phyloP scores from a whole-genome alignment of 2,329 filamentous ascomycete species.

The Alternaria solani region DNA sequence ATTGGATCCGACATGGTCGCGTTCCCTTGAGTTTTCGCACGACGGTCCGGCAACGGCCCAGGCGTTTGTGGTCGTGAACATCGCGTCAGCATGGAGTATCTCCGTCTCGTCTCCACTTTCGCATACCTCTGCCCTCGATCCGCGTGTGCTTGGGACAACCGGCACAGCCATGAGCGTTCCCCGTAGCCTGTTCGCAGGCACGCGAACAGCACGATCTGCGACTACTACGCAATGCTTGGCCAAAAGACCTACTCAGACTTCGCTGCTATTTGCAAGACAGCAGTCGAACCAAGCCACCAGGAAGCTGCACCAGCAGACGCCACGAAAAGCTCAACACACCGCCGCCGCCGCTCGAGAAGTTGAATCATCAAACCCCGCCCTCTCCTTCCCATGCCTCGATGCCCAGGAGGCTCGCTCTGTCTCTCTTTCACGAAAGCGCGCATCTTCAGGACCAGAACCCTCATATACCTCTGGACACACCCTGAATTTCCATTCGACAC shows the following conservation, averaged over 20 bases:
- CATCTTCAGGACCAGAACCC: slow-evolving; percentile 81
- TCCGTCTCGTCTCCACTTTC: slow-evolving; percentile 13
- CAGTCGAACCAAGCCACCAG: slow-evolving; percentile 35
- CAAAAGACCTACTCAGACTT: slow-evolving; percentile 14
- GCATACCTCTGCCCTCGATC: slow-evolving; percentile 10
- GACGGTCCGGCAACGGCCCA: slow-evolving; percentile 6
- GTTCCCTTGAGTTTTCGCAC: slow-evolving; percentile 19
- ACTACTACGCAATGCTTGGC: slow-evolving; percentile 13
- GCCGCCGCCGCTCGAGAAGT: slow-evolving; percentile 26
- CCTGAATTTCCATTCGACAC: slow-evolving; percentile 74
- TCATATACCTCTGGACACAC: slow-evolving; percentile 93
- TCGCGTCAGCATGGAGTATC: slow-evolving; percentile 28
- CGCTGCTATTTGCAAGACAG: slow-evolving; percentile 23
- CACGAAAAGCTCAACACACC: slow-evolving; percentile 33
- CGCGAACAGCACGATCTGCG: slow-evolving; percentile 28
- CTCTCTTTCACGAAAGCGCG: slow-evolving; percentile 74
- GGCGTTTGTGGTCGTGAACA: slow-evolving; percentile 24
- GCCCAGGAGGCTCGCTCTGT: slow-evolving; percentile 63
- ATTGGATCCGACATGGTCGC: slow-evolving; percentile 31
- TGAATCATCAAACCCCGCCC: slow-evolving; percentile 51
- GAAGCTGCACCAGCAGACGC: slow-evolving; percentile 42
- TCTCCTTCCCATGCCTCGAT: slow-evolving; percentile 54
- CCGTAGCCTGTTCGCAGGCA: slow-evolving; percentile 38
- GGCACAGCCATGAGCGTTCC: slow-evolving; percentile 40
- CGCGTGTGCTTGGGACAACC: slow-evolving; percentile 1